Evolutionary conservation across 305 asterid genomes (phyloP).

Genomic region (Fraxinus latifolia): DNA sequence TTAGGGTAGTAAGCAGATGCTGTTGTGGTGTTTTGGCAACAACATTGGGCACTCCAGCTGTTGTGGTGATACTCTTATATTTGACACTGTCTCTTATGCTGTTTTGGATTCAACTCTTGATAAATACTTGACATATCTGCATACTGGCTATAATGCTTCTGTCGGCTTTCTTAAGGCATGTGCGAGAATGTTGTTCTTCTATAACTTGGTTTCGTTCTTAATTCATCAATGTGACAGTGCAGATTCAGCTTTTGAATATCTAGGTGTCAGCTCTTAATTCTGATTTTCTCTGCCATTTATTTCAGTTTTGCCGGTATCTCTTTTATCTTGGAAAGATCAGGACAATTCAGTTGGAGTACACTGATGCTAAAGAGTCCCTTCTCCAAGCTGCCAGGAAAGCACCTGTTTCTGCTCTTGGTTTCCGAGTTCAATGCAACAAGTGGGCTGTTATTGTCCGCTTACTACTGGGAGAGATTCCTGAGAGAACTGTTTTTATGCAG

Average conservation of each 20-base stretch:
- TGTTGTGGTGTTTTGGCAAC: neutral
- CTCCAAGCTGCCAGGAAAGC: slow-evolving; percentile 98
- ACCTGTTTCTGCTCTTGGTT: slow-evolving; percentile 89
- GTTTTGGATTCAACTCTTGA: neutral
- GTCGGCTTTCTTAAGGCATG: neutral
- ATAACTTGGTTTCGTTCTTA: neutral
- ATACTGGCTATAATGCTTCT: neutral
- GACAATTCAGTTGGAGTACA: slow-evolving; percentile 90
- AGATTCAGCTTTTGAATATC: neutral
- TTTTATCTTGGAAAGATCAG: slow-evolving; percentile 96
- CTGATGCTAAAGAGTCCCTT: slow-evolving; percentile 97
- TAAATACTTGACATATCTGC: neutral
- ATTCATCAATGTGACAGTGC: neutral
- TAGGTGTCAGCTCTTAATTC: neutral
- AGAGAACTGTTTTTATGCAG: slow-evolving; percentile 96
- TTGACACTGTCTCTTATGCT: neutral
- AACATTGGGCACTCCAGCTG: neutral
- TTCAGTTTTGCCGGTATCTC: slow-evolving; percentile 86
- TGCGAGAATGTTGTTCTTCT: neutral
- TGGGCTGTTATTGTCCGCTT: slow-evolving; percentile 94
- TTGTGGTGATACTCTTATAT: neutral
- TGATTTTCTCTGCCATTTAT: slow-evolving; percentile 16
- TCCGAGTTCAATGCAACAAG: slow-evolving; percentile 81
- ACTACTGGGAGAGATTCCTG: slow-evolving; percentile 96
- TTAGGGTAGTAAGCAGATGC: neutral